phyloP scores from a whole-genome alignment of 768 basidiomycete species.

The Pleurotus giganteus region DNA sequence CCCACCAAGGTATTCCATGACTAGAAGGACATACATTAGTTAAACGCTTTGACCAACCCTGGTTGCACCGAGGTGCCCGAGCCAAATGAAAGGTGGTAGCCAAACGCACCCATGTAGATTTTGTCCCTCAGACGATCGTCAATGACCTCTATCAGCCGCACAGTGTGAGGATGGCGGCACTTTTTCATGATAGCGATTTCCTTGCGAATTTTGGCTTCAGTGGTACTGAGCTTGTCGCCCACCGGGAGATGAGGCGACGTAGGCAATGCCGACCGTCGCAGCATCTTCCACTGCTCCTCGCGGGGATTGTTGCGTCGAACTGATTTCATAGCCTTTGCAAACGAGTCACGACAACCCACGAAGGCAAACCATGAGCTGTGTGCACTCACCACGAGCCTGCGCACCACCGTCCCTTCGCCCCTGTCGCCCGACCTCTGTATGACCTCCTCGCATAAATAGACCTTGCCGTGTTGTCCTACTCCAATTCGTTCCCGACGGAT shows the following conservation, averaged over 20 bases:
- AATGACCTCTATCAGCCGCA: conserved; percentile 89
- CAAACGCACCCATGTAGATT: conserved; percentile 86
- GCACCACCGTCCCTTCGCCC: conserved; percentile 16
- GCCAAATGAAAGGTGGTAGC: neutral
- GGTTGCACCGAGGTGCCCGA: neutral
- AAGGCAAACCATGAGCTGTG: neutral
- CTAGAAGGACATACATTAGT: conserved; percentile 35
- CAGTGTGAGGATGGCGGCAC: conserved; percentile 85
- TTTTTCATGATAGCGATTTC: conserved; percentile 99
- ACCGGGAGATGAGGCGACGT: conserved; percentile 52
- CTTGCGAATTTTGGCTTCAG: conserved; percentile 81
- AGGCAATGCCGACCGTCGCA: conserved; percentile 37
- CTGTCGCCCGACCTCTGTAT: conserved; percentile 7
- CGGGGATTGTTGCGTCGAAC: conserved; percentile 72
- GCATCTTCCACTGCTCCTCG: conserved; percentile 43
- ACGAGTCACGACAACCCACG: neutral
- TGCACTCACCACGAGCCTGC: conserved; percentile 40
- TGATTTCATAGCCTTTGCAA: conserved; percentile 71
- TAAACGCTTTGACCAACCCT: conserved; percentile 6
- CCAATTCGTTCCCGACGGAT: conserved; percentile 74
- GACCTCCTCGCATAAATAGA: conserved; percentile 56
- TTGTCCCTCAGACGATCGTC: conserved; percentile 86
- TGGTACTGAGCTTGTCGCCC: conserved; percentile 66
- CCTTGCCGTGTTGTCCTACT: conserved; percentile 87
- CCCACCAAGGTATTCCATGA: conserved; percentile 95